A percentile compares a stretch with the other conserved stretches of the same genome.
Evolutionary conservation across 768 basidiomycete species (phyloP).

Genomic region (Tephrocybe rancida): DNA sequence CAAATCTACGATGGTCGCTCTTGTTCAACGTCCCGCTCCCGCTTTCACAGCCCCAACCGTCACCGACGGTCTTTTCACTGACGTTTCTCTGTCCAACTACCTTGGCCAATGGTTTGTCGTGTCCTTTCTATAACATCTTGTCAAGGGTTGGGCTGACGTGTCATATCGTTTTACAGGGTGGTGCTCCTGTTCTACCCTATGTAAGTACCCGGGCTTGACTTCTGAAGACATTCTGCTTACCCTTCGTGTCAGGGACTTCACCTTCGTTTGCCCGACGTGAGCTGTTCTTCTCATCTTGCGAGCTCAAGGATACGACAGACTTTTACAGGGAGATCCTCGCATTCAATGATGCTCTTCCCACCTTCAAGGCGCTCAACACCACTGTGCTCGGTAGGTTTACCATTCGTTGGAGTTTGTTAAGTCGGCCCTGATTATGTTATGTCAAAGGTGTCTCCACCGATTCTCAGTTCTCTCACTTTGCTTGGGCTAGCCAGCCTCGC

Average conservation of each 20-base stretch:
- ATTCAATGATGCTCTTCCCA: constrained; percentile 84
- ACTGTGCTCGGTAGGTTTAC: constrained; percentile 66
- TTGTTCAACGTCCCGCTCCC: constrained; percentile 86
- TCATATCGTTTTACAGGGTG: constrained; percentile 56
- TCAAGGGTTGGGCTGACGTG: constrained; percentile 9
- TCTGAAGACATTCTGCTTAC: neutral
- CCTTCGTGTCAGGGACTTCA: constrained; percentile 65
- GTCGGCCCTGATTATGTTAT: neutral
- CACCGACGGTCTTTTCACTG: constrained; percentile 74
- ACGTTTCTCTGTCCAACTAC: constrained; percentile 73
- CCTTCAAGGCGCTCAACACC: constrained; percentile 75
- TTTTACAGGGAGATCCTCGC: constrained; percentile 77
- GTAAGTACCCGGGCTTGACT: constrained; percentile 42
- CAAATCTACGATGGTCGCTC: constrained; percentile 46
- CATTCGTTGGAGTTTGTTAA: too few relatives aligned
- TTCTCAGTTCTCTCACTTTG: constrained; percentile 85
- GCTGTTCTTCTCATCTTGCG: constrained; percentile 9
- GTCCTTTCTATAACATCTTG: constrained; percentile 1
- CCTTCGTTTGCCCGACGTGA: constrained; percentile 88
- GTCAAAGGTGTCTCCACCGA: constrained; percentile 71
- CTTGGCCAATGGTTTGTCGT: constrained; percentile 76
- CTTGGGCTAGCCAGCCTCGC: constrained; percentile 83
- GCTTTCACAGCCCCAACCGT: constrained; percentile 77
- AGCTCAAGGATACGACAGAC: neutral
- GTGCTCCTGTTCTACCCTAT: constrained; percentile 93